Percentiles rank a stretch among this genome's conserved stretches.
phyloP scores from a whole-genome alignment of 2,329 filamentous ascomycete species.

The Aspergillus vadensis region DNA sequence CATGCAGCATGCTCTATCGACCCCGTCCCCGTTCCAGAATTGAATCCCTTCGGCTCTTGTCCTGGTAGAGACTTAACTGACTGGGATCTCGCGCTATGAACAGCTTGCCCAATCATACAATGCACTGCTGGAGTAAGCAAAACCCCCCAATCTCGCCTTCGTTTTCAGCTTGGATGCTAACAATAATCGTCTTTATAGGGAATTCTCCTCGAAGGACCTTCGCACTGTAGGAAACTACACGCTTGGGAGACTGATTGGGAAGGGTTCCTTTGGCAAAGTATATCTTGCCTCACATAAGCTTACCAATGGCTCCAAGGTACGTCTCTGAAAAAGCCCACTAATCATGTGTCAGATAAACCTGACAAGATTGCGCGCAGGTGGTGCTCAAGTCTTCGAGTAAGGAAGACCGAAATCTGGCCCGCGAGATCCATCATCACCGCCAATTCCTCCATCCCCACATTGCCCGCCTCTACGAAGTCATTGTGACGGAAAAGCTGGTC shows the following conservation, averaged over 20 bases:
- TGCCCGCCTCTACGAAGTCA: constrained; percentile 93
- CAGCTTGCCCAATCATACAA: constrained; percentile 97
- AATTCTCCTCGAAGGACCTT: constrained; percentile 90
- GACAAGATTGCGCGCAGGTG: constrained; percentile 60
- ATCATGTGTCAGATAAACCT: background rate
- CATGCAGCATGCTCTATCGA: background rate
- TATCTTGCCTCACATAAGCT: constrained; percentile 96
- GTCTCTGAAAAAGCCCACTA: background rate
- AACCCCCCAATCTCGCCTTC: background rate
- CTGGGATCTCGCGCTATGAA: constrained; percentile 14
- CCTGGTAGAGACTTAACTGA: background rate
- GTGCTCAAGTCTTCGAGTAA: constrained; percentile 98
- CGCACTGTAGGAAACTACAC: constrained; percentile 93
- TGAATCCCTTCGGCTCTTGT: background rate
- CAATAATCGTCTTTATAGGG: constrained; percentile 56
- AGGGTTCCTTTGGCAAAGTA: constrained; percentile 97
- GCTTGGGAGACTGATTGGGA: constrained; percentile 88
- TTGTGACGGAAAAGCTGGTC: constrained; percentile 90
- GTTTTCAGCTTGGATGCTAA: background rate
- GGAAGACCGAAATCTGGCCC: constrained; percentile 89
- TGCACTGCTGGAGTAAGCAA: constrained; percentile 83
- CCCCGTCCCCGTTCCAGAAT: background rate
- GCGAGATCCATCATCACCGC: constrained; percentile 97
- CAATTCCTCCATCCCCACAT: constrained; percentile 98
- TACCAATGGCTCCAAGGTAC: constrained; percentile 94